These are phyloP conservation scores for Botrytis sinoallii DNA, from an alignment of 2,329 filamentous ascomycete species.

Conservation along the genomic window DNA sequence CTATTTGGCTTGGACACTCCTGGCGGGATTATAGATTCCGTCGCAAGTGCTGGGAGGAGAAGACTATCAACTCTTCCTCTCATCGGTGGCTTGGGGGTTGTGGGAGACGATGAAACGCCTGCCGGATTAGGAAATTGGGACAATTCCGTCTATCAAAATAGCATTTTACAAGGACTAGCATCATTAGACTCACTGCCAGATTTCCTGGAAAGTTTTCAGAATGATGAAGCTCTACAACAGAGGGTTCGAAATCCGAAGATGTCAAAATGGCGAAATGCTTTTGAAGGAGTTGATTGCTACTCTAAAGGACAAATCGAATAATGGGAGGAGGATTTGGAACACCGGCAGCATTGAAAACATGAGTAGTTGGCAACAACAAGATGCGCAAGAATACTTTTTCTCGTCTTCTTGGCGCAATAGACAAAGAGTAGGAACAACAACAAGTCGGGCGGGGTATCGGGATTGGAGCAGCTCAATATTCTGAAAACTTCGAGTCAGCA, in stretches of 20 bases:
- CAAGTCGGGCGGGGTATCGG: conserved; percentile 25
- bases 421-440: conserved; percentile 67
- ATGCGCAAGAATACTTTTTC: conserved; percentile 97
- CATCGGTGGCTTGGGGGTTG: conserved; percentile 36
- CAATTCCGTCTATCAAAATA: conserved; percentile 98
- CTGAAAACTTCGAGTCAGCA: conserved; percentile 6
- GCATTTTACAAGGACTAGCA: conserved; percentile 80
- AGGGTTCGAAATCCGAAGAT: conserved; percentile 25
- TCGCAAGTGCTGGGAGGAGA: conserved; percentile 56
- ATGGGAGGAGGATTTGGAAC: conserved; percentile 82
- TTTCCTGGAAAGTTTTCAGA: conserved; percentile 56
- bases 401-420: conserved; percentile 79
- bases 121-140: conserved; percentile 84
- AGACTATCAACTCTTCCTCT: conserved; percentile 49
- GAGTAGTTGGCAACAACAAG: conserved; percentile 94
- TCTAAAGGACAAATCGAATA: conserved; percentile 66
- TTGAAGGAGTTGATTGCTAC: conserved; percentile 60
- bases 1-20: conserved; percentile 57
- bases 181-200: conserved; percentile 66
- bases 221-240: conserved; percentile 29
- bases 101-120: conserved; percentile 45
- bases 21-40: conserved; percentile 53
- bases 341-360: conserved; percentile 80
- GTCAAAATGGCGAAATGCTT: conserved; percentile 37
- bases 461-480: conserved; percentile 30